These are phyloP conservation scores for Galeopsis tetrahit DNA, from an alignment of 257 asterid species.

Conservation along the genomic window DNA sequence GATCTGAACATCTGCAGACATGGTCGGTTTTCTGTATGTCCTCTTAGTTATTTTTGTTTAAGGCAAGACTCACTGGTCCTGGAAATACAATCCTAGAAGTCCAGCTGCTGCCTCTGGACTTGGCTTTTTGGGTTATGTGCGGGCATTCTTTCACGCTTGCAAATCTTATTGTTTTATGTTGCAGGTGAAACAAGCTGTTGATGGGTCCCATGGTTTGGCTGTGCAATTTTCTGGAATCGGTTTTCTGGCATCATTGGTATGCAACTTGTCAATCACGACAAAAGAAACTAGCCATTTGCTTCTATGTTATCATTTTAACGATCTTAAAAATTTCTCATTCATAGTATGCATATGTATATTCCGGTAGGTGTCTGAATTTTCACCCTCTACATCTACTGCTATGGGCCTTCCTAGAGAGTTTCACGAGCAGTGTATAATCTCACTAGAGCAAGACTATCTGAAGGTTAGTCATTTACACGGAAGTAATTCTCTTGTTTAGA, in stretches of 20 bases:
- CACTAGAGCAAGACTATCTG: conserved; percentile 80
- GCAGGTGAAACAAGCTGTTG: conserved; percentile 83
- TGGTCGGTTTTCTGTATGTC: conserved; percentile 1
- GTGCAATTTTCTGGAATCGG: conserved; percentile 76
- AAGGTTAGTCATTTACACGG: conserved; percentile 59
- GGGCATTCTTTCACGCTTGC: conserved; percentile 16
- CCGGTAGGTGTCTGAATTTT: conserved; percentile 87
- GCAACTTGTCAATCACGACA: conserved; percentile 30
- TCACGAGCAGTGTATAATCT: conserved; percentile 80
- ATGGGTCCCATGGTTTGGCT: conserved; percentile 72
- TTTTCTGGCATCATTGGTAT: conserved; percentile 86
- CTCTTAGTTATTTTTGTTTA: not conserved
- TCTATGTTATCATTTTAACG: conserved; percentile 22
- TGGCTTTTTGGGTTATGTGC: conserved; percentile 17
- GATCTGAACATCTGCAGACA: not conserved
- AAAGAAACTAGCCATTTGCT: conserved; percentile 27
- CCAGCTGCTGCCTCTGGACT: conserved; percentile 29
- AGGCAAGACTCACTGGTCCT: conserved; percentile 6
- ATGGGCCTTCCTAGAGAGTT: conserved; percentile 98
- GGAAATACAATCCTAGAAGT: conserved; percentile 15
- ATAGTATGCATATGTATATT: conserved; percentile 18
- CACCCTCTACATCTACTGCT: conserved; percentile 84
- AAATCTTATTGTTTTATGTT: conserved; percentile 30
- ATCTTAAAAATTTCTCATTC: conserved; percentile 23
- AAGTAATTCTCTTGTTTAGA: conserved; percentile 31